phyloP scores from a whole-genome alignment of 768 basidiomycete species.

The Solioccasus polychromus region DNA sequence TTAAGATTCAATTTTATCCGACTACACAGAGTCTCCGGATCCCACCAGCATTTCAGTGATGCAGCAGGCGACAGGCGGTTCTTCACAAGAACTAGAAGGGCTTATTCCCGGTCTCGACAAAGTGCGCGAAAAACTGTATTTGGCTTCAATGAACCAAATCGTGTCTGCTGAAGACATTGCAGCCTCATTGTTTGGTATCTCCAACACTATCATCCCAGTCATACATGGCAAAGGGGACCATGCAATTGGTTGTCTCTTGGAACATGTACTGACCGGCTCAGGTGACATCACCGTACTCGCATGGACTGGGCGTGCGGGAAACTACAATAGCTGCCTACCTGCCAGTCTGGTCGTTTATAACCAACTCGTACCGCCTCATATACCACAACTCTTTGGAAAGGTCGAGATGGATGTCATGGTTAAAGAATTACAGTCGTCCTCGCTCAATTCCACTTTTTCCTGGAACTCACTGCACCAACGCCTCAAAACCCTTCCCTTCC shows the following conservation, averaged over 20 bases:
- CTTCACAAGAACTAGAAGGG: no score
- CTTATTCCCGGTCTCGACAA: no score
- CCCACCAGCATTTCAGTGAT: conserved; percentile 31
- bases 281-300: conserved; percentile 36
- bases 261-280: conserved; percentile 35
- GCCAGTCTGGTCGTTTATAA: not conserved
- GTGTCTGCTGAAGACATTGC: no score
- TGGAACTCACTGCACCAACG: not conserved
- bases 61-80: conserved; percentile 37
- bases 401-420: not conserved
- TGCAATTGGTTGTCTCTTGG: no score
- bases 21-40: conserved; percentile 1
- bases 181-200: no score
- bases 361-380: not conserved
- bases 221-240: no score
- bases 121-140: no score
- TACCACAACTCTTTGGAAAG: not conserved
- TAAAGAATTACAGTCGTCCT: not conserved
- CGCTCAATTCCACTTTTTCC: conserved; percentile 26
- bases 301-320: conserved; percentile 40
- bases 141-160: no score
- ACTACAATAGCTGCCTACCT: conserved; percentile 10
- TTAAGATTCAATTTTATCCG: not conserved
- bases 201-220: no score
- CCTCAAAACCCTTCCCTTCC: not conserved